Base-by-base conservation (phyloP, 345 rosid genomes). In the Populus pruinosa region DNA sequence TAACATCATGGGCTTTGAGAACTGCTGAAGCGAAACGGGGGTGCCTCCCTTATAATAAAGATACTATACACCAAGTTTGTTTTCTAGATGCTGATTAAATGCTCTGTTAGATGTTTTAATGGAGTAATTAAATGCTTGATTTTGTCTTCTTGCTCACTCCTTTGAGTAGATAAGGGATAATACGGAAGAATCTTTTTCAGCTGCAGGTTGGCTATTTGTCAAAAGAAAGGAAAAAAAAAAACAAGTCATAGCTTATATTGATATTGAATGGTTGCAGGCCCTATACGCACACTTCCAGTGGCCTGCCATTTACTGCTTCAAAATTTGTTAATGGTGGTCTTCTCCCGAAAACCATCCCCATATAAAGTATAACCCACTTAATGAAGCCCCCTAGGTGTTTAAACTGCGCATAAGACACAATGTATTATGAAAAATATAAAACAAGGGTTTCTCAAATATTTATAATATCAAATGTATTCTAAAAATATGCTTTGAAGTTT, bases 191-290 rank as follows among this genome's bases (percentile, higher is more conserved):
- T 80, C 20, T 67, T 59, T 72, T 64, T 23, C 20, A 63, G 61
- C 38, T 41, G 33, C 61, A 21, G 82, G 67, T 25, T 77, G 66
- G 76, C 75, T 53, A 50, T 71, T 74, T 67, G 29, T 39, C 43
- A 67, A 35, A 35, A 41, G 47, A 72, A 56, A 65, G 23, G 69
- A 55, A 1, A 49, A 53, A 53, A 20, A 53, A 2, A 20, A 25
- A 25, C 27, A 25, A 25, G 27, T 25, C 27, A 25, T 25, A 25
- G 61, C 43, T 76, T 62, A 64, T 12, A 27, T 59, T 77, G 70
- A 50, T 76, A 38, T 69, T 65, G 17, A 59, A 49, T 72, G 56
- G 70, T 62, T 65, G 76, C 76, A 64, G 72, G 41, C 67, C 43
- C 29, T 47, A 59, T 49, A 47, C 17, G 47, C 8, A 33, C 29